Percentiles rank a stretch among this genome's conserved stretches.
Conservation (phyloP, 768 basidiomycete species). For the Cyclocybe aegerita region DNA sequence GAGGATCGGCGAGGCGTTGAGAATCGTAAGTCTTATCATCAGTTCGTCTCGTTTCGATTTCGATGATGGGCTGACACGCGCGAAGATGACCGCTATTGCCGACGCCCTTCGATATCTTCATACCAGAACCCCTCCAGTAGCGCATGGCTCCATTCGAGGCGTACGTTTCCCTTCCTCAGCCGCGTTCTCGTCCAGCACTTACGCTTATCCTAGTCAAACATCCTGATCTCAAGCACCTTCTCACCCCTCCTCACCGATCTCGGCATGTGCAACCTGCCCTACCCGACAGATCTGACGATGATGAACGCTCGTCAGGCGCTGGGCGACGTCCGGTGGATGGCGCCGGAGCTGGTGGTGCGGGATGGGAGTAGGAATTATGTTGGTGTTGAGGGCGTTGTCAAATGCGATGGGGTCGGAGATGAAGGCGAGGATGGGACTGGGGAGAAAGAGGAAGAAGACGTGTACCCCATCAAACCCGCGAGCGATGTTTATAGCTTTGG, state of each 20-base stretch:
- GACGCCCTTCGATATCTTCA: conserved; percentile 25
- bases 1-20: not conserved
- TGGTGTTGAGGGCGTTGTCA: too few species aligned
- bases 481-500: conserved; percentile 6
- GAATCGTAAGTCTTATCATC: not conserved
- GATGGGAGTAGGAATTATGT: too few species aligned
- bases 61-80: not conserved
- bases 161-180: conserved; percentile 15
- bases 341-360: conserved; percentile 24
- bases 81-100: conserved; percentile 19
- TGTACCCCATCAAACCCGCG: not conserved
- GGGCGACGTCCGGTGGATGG: conserved; percentile 19
- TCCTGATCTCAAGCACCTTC: conserved; percentile 18
- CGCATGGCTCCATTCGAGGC: conserved; percentile 26
- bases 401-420: too few species aligned
- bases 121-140: conserved; percentile 19
- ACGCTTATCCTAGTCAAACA: conserved; percentile 18
- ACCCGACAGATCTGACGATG: conserved; percentile 4
- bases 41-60: not conserved
- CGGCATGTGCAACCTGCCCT: conserved; percentile 12
- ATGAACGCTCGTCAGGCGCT: not conserved
- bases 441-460: not conserved
- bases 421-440: too few species aligned
- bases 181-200: not conserved
- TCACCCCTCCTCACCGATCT: conserved; percentile 23